Evolutionary conservation across 1,284 basidiomycete genomes (phyloP).

Genomic region (Ustilago shanxiensis): DNA sequence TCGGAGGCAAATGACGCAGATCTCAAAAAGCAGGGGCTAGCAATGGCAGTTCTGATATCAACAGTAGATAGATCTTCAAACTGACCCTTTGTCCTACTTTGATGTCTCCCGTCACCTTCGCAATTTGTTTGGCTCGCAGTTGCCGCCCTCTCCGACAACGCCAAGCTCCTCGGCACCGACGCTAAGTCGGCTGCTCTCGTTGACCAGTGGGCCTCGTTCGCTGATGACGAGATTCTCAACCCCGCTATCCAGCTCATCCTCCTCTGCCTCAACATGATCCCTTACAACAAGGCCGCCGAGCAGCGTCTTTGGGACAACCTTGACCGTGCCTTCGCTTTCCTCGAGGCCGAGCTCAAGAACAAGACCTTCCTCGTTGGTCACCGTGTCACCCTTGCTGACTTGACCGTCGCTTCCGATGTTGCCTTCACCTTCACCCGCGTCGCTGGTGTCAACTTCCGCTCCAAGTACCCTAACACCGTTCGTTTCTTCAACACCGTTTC

Average conservation of each 20-base stretch:
- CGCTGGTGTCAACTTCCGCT: conserved; percentile 62
- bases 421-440: conserved; percentile 36
- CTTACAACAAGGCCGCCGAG: conserved; percentile 73
- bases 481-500: conserved; percentile 80
- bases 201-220: conserved; percentile 79
- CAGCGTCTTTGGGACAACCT: conserved; percentile 73
- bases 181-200: conserved; percentile 74
- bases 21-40: conserved; percentile 2
- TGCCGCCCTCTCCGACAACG: conserved; percentile 78
- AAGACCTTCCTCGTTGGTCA: conserved; percentile 93
- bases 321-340: conserved; percentile 75
- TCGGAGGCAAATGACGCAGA: no score
- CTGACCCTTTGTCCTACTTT: no score
- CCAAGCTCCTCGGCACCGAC: conserved; percentile 78
- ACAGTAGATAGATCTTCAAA: neutral
- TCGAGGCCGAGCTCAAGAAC: conserved; percentile 81
- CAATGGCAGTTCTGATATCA: neutral
- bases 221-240: conserved; percentile 74
- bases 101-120: neutral
- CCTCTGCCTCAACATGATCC: conserved; percentile 46
- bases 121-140: conserved; percentile 73
- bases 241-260: conserved; percentile 58
- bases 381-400: conserved; percentile 92
- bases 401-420: conserved; percentile 76
- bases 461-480: conserved; percentile 77